Percentiles rank a stretch among this genome's conserved stretches.
These are phyloP conservation scores for Capsicum chinense DNA, from an alignment of 257 asterid genomes.

Conservation along the genomic window DNA sequence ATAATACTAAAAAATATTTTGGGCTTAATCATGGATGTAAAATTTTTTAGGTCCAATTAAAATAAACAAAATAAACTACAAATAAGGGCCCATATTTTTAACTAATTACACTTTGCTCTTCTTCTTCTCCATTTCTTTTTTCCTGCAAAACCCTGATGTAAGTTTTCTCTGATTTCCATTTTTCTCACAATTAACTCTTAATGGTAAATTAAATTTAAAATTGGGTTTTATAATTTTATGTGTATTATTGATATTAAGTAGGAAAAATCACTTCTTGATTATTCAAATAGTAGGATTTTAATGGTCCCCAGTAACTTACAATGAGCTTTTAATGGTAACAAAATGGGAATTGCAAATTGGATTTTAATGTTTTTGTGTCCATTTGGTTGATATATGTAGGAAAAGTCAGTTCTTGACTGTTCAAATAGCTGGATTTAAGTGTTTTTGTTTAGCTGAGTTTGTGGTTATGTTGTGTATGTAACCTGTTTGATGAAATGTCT, in stretches of 20 bases:
- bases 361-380: not conserved
- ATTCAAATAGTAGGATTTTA: too few species aligned
- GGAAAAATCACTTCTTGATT: too few species aligned
- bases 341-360: too few species aligned
- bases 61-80: not conserved
- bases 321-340: not conserved
- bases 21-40: not conserved
- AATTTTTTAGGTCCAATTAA: not conserved
- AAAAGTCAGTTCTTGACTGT: not conserved
- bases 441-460: not conserved
- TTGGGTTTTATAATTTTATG: not conserved
- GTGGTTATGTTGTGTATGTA: not conserved
- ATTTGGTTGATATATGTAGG: not conserved
- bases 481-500: not conserved
- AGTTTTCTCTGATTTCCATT: not conserved
- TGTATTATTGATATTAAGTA: not conserved
- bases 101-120: not conserved
- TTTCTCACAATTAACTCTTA: not conserved
- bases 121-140: not conserved
- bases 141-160: constrained; percentile 1
- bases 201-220: not conserved
- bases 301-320: too few species aligned
- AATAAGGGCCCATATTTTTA: not conserved
- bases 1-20: not conserved
- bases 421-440: not conserved